These are phyloP conservation scores for Panaeolus cyanescens DNA, from an alignment of 768 basidiomycete species.

Conservation along the genomic window DNA sequence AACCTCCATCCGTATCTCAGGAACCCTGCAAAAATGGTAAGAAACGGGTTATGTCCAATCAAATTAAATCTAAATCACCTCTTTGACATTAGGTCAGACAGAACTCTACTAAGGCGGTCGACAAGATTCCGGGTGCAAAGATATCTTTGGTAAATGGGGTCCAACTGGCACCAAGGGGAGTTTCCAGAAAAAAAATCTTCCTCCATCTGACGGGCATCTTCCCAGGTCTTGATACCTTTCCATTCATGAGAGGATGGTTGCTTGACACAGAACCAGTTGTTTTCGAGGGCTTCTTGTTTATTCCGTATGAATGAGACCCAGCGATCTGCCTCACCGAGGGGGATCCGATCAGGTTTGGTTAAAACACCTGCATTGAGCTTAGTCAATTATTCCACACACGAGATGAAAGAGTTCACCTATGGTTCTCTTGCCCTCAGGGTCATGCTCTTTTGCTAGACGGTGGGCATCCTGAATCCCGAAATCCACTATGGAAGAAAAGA, in stretches of 20 bases:
- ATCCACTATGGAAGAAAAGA: slow-evolving; percentile 51
- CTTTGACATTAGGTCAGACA: slow-evolving; percentile 65
- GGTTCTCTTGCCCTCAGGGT: slow-evolving; percentile 65
- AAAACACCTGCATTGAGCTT: slow-evolving; percentile 52
- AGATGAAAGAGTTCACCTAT: slow-evolving; percentile 53
- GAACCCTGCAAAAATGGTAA: slow-evolving; percentile 44
- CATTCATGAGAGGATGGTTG: slow-evolving; percentile 44
- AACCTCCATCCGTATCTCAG: slow-evolving; percentile 62
- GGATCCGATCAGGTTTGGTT: slow-evolving; percentile 74
- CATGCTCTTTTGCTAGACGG: slow-evolving; percentile 58
- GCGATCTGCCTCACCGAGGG: slow-evolving; percentile 45
- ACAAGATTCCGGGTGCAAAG: slow-evolving; percentile 62
- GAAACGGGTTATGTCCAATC: slow-evolving; percentile 8
- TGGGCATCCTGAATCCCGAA: slow-evolving; percentile 81
- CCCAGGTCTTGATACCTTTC: slow-evolving; percentile 57
- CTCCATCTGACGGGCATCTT: slow-evolving; percentile 60
- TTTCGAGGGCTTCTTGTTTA: slow-evolving; percentile 46
- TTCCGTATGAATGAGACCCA: slow-evolving; percentile 62
- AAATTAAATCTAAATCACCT: slow-evolving; percentile 38
- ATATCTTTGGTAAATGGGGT: slow-evolving; percentile 49
- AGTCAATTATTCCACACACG: background rate
- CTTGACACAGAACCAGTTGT: slow-evolving; percentile 61
- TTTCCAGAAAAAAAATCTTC: slow-evolving; percentile 54
- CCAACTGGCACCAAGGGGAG: slow-evolving; percentile 57
- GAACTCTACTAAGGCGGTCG: slow-evolving; percentile 54